Evolutionary conservation across 2,329 filamentous ascomycete genomes (phyloP), one percentile per base, ranked within the genome.

Genomic region (Cryphonectria carpinicola): DNA sequence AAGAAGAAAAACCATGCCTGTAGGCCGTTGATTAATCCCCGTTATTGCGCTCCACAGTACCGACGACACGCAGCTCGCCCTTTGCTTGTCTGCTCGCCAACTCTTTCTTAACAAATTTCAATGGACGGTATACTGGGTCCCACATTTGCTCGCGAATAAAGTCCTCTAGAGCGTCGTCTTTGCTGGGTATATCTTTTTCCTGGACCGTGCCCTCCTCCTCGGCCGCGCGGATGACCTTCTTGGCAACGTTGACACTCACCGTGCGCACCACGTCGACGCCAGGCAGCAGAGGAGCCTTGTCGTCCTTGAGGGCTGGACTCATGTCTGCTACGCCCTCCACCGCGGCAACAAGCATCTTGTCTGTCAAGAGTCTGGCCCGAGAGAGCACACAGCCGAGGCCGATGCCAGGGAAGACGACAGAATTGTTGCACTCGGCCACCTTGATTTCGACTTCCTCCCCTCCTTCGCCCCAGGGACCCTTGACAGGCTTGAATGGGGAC

Each of bases 361-460:
- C 90, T 0, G 91, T 92, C 39, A 97, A 81, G 0, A 90, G 84
- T 17, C 83, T 85, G 3, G 91, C 85, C 19, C 93, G 89, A 37
- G 86, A 90, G 1, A 97, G 86, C 0, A 97, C 88, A 10, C 88
- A 88, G 14, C 93, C 94, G 0, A 97, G 89, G 0, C 93, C 94
- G 71, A 97, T 95, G 0, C 93, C 93, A 0, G 94, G 94, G 79
- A 97, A 97, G 22, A 92, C 92, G 46, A 93, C 92, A 0, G 90
- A 92, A 81, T 97, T 97, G 82, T 97, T 97, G 82, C 94, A 97
- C 80, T 97, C 94, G 35, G 93, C 93, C 77, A 87, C 78, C 39
- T 85, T 80, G 70, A 86, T 82, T 72, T 80, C 79, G 1, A 85
- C 71, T 10, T 86, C 84, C 0, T 76, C 67, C 0, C 84, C 86